Base-by-base conservation (phyloP, 257 asterid genomes). In the Forsythia viridissima region DNA sequence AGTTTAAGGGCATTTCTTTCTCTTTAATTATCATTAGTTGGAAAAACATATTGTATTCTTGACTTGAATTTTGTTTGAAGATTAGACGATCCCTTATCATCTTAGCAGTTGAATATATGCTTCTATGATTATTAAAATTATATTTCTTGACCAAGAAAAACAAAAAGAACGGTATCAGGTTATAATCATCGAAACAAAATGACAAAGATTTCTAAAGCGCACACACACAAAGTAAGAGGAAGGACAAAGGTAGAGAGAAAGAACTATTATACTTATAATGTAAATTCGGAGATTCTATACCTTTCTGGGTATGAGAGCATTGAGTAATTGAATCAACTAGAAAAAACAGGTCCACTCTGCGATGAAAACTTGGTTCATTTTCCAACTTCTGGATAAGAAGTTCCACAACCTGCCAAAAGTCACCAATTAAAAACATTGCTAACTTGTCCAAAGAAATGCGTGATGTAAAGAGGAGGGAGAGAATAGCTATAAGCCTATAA, bases 241-340 rank as follows among this genome's bases (percentile, higher is more conserved):
- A 55, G 30, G 65, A 55, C 21, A 6, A 55, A 55, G 65, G 65
- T 6, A 11, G 75, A 7, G 30, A 48, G 42, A 72, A 21, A 2
- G 21, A 55, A n/a, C 6, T 6, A 55, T 18, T 52, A 52, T 55
- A 55, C 11, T 16, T n/a, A 2, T 40, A 48, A 77, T 70, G 21
- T n/a, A 55, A 16, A 16, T n/a, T 18, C 30, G 6, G 30, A 69
- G 36, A 69, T 55, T 36, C 15, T 61, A 5, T 84, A 95, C 99
- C 99, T 95, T 84, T 92, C 83, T 92, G 97, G 85, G 92, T 87
- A 82, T 95, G 97, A 74, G 99, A 95, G 86, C 97, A 90, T 83
- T 95, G 99, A 57, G 99, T 95, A 78, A 95, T 93, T 52, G 99
- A 95, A 86, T 95, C 99, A 61, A 95, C 98, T 61, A 95, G 92